Evolutionary conservation across 164 flowering plant species (phyloP).

Genomic region (Chimonanthus praecox): DNA sequence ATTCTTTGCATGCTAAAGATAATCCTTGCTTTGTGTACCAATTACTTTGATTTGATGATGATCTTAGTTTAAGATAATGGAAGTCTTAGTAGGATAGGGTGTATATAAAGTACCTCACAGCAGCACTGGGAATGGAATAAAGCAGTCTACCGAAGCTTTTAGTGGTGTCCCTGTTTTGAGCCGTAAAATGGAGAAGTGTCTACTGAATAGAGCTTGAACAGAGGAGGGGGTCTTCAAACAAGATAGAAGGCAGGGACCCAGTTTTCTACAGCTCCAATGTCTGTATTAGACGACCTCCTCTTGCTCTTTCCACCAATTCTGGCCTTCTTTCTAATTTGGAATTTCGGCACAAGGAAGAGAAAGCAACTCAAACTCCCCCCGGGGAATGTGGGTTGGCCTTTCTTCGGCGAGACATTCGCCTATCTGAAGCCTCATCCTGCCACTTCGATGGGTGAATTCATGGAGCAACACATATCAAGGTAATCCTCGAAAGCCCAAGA

Average conservation of each 20-base stretch:
- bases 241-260: neutral
- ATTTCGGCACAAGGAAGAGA: slow-evolving; percentile 31
- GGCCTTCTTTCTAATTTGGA: slow-evolving; percentile 30
- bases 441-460: slow-evolving; percentile 67
- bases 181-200: neutral
- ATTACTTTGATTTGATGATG: no score
- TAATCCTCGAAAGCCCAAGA: slow-evolving; percentile 15
- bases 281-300: slow-evolving; percentile 42
- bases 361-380: slow-evolving; percentile 59
- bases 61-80: no score
- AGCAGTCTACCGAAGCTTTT: neutral
- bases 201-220: neutral
- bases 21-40: no score
- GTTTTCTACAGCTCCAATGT: slow-evolving; percentile 27
- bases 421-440: slow-evolving; percentile 77
- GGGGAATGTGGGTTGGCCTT: slow-evolving; percentile 83
- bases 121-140: neutral
- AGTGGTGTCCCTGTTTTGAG: no score
- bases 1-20: no score
- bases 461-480: slow-evolving; percentile 89
- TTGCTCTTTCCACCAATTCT: slow-evolving; percentile 36
- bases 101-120: neutral
- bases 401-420: slow-evolving; percentile 76
- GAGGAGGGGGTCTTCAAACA: neutral
- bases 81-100: no score